A percentile compares a stretch with the other conserved stretches of the same genome.
These are phyloP conservation scores for Phoenix roebelenii DNA, from an alignment of 176 grass and related monocot genomes.

Conservation along the genomic window DNA sequence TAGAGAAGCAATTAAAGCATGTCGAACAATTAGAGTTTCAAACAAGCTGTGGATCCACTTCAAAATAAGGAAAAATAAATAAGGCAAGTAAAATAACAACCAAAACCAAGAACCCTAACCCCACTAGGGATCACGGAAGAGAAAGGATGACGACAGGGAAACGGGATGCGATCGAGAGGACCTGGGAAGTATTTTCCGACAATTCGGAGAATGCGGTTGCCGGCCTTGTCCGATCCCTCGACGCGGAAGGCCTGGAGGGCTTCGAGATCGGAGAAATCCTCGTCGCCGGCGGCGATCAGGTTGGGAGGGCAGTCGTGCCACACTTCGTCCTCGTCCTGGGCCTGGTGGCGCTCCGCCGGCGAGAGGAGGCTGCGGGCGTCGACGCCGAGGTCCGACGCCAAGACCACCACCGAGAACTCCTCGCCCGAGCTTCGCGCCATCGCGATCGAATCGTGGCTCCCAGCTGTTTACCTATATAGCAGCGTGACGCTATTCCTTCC, in stretches of 20 bases:
- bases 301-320: constrained; percentile 75
- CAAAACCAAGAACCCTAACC: too few relatives aligned
- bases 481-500: too few relatives aligned
- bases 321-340: constrained; percentile 19
- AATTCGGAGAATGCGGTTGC: constrained; percentile 50
- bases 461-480: too few relatives aligned
- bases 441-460: neutral
- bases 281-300: constrained; percentile 23
- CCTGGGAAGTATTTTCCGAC: constrained; percentile 89
- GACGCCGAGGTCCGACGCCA: constrained; percentile 64
- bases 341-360: constrained; percentile 15
- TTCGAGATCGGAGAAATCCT: constrained; percentile 88
- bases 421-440: constrained; percentile 26
- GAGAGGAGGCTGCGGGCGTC: constrained; percentile 53
- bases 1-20: too few relatives aligned
- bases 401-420: constrained; percentile 65
- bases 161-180: neutral
- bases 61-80: too few relatives aligned
- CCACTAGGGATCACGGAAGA: too few relatives aligned
- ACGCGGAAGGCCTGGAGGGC: constrained; percentile 70
- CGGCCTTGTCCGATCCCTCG: constrained; percentile 48
- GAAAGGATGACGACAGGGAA: neutral
- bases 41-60: too few relatives aligned
- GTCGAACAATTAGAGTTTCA: too few relatives aligned
- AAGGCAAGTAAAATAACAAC: too few relatives aligned